These are phyloP conservation scores for Geosmithia flava DNA, from an alignment of 2,329 filamentous ascomycete species.

Conservation along the genomic window DNA sequence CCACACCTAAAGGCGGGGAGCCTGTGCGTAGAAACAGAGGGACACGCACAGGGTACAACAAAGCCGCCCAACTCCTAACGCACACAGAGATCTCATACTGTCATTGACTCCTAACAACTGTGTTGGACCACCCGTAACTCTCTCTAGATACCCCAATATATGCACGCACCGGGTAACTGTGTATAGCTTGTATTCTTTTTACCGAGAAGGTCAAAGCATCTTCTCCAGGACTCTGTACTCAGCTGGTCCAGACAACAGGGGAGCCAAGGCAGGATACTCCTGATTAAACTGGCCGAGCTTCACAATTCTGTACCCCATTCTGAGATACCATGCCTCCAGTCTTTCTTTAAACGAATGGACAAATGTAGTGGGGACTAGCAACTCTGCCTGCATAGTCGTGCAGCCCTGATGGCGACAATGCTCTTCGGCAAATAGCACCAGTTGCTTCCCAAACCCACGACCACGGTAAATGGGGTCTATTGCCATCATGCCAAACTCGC, in stretches of 20 bases:
- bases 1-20: too few species aligned
- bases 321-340: conserved; percentile 13
- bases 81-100: too few species aligned
- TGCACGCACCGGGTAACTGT: too few species aligned
- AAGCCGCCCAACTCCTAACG: too few species aligned
- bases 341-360: conserved; percentile 13
- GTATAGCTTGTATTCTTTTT: too few species aligned
- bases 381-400: conserved; percentile 14
- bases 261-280: conserved; percentile 14
- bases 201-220: not conserved
- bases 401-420: conserved; percentile 13
- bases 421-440: conserved; percentile 14
- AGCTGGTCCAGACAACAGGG: conserved; percentile 11
- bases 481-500: conserved; percentile 16
- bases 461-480: conserved; percentile 11
- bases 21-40: too few species aligned
- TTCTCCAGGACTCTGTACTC: conserved; percentile 17
- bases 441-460: conserved; percentile 9
- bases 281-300: conserved; percentile 12
- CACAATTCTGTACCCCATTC: conserved; percentile 14
- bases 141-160: too few species aligned
- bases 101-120: too few species aligned
- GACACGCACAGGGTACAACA: too few species aligned
- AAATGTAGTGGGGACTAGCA: conserved; percentile 13
- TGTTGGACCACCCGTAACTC: too few species aligned